These are phyloP conservation scores for Porcisia deanei DNA, from an alignment of 208 protist genomes.

Conservation along the genomic window DNA sequence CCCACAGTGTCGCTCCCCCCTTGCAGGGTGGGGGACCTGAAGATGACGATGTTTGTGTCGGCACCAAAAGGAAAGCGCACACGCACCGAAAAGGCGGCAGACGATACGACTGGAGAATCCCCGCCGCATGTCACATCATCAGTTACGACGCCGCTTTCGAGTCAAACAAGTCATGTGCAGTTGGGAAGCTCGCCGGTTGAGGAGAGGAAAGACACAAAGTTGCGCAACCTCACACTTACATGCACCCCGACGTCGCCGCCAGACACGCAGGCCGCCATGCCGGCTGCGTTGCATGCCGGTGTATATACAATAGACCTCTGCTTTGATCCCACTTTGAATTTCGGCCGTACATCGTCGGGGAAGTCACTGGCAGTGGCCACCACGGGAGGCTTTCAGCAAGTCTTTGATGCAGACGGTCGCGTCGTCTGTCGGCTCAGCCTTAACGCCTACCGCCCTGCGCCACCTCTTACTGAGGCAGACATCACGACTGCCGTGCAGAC, in stretches of 20 bases:
- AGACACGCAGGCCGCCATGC: not conserved
- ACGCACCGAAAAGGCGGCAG: conserved; percentile 17
- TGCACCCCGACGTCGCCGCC: conserved; percentile 1
- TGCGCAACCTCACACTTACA: conserved; percentile 36
- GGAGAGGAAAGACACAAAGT: conserved; percentile 22
- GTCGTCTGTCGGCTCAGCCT: conserved; percentile 52
- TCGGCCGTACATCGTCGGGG: conserved; percentile 45
- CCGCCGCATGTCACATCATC: not conserved
- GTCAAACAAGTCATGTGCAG: not conserved
- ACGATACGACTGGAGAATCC: not conserved
- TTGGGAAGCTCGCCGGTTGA: conserved; percentile 3
- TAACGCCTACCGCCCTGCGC: conserved; percentile 51
- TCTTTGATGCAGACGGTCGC: conserved; percentile 27
- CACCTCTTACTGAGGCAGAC: conserved; percentile 29
- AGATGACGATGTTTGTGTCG: conserved; percentile 24
- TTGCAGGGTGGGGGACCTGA: conserved; percentile 28
- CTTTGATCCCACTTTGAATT: conserved; percentile 59
- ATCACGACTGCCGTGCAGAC: conserved; percentile 37
- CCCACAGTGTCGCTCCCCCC: conserved; percentile 27
- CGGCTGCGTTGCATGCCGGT: not conserved
- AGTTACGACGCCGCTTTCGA: not conserved
- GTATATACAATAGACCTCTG: conserved; percentile 34
- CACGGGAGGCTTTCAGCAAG: conserved; percentile 48
- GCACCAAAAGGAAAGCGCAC: conserved; percentile 31
- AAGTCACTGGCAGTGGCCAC: conserved; percentile 67